Evolutionary conservation across 208 protist genomes (phyloP).

Genomic region (Trypanosoma cruzi): DNA sequence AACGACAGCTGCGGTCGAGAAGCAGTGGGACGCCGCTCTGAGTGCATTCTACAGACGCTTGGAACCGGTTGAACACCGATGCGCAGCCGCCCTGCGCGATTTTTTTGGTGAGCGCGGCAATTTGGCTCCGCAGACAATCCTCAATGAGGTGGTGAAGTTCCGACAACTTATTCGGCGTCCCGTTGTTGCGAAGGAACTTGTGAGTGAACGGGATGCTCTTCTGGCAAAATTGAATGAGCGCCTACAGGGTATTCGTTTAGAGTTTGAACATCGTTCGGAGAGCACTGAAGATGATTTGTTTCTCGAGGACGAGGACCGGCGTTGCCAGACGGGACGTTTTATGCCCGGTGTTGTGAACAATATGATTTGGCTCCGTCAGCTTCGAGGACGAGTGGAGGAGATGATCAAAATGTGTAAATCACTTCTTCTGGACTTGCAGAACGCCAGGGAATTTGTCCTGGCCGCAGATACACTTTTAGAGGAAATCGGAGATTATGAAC

Average conservation of each 20-base stretch:
- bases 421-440: constrained; percentile 80
- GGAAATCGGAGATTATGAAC: constrained; percentile 88
- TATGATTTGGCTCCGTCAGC: constrained; percentile 91
- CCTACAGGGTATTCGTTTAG: constrained; percentile 76
- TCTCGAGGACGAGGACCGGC: constrained; percentile 85
- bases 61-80: constrained; percentile 85
- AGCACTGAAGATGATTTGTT: constrained; percentile 71
- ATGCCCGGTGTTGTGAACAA: constrained; percentile 93
- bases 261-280: constrained; percentile 86
- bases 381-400: constrained; percentile 72
- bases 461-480: constrained; percentile 61
- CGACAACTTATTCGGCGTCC: constrained; percentile 83
- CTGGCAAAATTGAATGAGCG: constrained; percentile 90
- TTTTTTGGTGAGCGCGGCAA: constrained; percentile 67
- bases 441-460: constrained; percentile 57
- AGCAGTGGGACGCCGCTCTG: constrained; percentile 68
- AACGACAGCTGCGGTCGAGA: constrained; percentile 47
- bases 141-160: constrained; percentile 86
- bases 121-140: constrained; percentile 82
- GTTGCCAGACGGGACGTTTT: constrained; percentile 88
- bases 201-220: constrained; percentile 79
- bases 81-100: constrained; percentile 69
- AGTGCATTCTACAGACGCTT: constrained; percentile 82
- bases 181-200: constrained; percentile 87
- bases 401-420: constrained; percentile 79